phyloP scores from a whole-genome alignment of 140 eudicot species.

The Stevia rebaudiana region DNA sequence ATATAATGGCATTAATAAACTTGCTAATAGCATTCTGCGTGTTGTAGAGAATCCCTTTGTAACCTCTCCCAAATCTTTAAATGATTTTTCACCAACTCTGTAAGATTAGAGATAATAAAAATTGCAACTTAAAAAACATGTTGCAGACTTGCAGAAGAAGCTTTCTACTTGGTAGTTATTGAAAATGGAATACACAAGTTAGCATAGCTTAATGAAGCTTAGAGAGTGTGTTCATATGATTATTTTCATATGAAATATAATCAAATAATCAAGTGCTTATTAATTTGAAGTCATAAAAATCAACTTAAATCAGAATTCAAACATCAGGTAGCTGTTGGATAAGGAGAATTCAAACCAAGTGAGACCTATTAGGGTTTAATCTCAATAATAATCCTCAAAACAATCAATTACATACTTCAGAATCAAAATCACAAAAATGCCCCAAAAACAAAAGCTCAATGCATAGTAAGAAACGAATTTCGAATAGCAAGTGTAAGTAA shows the following conservation, averaged over 20 bases:
- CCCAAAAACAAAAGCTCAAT: background rate
- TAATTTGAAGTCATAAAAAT: background rate
- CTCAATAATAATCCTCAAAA: background rate
- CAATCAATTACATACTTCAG: background rate
- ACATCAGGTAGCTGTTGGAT: background rate
- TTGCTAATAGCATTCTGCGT: conserved; percentile 56
- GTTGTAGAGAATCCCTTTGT: conserved; percentile 41
- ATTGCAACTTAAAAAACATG: background rate
- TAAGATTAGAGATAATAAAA: background rate
- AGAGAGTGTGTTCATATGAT: background rate
- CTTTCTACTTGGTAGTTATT: background rate
- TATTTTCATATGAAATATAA: background rate
- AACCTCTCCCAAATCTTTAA: conserved; percentile 36
- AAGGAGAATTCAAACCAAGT: background rate
- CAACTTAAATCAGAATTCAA: background rate
- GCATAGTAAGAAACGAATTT: background rate
- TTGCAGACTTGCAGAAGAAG: background rate
- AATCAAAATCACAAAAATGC: conserved; percentile 6
- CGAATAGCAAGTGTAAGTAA: conserved; percentile 6
- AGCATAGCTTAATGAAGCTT: background rate
- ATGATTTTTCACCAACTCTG: conserved; percentile 31
- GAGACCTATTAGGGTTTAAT: background rate
- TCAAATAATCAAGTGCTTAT: background rate
- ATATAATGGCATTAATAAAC: conserved; percentile 41
- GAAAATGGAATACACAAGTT: background rate